phyloP scores from a whole-genome alignment of 2,329 filamentous ascomycete genomes.

The Clonostachys rhizophaga region DNA sequence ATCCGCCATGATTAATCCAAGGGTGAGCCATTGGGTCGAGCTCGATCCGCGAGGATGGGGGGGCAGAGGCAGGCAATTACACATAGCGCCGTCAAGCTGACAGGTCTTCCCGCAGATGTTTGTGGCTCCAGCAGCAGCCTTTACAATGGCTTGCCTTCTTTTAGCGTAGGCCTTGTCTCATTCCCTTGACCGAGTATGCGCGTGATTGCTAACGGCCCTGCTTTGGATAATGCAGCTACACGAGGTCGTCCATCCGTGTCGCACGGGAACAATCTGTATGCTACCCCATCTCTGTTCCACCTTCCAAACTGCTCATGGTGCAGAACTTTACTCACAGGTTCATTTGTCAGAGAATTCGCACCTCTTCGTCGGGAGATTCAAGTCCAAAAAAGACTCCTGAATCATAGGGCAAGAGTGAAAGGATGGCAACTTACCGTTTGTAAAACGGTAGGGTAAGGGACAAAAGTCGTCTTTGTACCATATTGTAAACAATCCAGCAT shows the following conservation, averaged over 20 bases:
- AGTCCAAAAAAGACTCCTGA: background rate
- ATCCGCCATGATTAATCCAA: no score
- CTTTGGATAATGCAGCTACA: constrained; percentile 21
- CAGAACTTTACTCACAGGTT: no score
- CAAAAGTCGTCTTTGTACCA: background rate
- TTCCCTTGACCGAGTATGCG: no score
- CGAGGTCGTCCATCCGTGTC: constrained; percentile 32
- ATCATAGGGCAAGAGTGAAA: background rate
- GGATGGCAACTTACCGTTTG: background rate
- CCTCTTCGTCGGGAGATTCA: background rate
- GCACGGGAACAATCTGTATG: constrained; percentile 26
- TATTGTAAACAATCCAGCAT: no score
- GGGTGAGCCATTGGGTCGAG: no score
- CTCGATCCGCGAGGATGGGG: no score
- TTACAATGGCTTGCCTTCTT: constrained; percentile 47
- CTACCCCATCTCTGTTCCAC: background rate
- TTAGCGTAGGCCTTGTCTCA: constrained; percentile 29
- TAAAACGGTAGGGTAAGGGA: background rate
- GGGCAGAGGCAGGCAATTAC: no score
- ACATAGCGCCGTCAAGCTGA: no score
- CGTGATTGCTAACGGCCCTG: background rate
- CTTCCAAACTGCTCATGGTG: no score
- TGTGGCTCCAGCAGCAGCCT: constrained; percentile 45
- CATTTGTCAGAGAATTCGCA: no score
- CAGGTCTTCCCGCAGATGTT: constrained; percentile 11